Evolutionary conservation across 305 asterid species (phyloP), one percentile per base, ranked within the genome.

Genomic region (Salvia sclarea): DNA sequence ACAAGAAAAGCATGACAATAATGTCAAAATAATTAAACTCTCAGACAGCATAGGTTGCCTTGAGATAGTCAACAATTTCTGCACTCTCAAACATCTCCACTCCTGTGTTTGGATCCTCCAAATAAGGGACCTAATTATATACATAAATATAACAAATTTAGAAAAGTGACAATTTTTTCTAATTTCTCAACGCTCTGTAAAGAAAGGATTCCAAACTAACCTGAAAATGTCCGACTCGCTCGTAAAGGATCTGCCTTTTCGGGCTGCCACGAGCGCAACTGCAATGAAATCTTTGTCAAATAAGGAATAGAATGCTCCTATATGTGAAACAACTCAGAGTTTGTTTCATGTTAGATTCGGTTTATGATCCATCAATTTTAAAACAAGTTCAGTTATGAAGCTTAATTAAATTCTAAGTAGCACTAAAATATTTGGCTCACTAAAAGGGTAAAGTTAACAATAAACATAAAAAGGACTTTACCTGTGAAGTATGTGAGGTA

Each of bases 261-360:
- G 97, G 91, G 83, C 97, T 94, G 52, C 98, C 98, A 16, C 97
- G 95, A 13, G 96, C 96, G 55, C 98, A 94, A 64, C 97, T 89
- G 88, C 83, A 77, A 49, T 17, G 40, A 17, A 61, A 69, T 35
- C 52, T 25, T 55, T 30, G 61, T 58, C 49, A 50, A 25, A 20
- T 22, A 30, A 53, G 53, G 35, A 59, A 67, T 5, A 41, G 24
- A 63, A 69, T 16, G 63, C 14, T 20, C 61, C 8, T 35, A 52
- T 54, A 30, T 7, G 30, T 43, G 40, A 5, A 21, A 5, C 44
- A 37, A 35, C 8, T 12, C 25, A 14, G 5, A 33, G 22, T 40
- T 61, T 13, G 52, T 38, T 38, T 61, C 38, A 2, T 22, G 58
- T 33, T 22, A 9, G 3, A 21, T 50, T 47, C 5, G 16, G 18